A percentile compares a stretch with the other conserved stretches of the same genome.
Evolutionary conservation across 2,329 filamentous ascomycete genomes (phyloP).

Genomic region (Ophiostoma ulmi): DNA sequence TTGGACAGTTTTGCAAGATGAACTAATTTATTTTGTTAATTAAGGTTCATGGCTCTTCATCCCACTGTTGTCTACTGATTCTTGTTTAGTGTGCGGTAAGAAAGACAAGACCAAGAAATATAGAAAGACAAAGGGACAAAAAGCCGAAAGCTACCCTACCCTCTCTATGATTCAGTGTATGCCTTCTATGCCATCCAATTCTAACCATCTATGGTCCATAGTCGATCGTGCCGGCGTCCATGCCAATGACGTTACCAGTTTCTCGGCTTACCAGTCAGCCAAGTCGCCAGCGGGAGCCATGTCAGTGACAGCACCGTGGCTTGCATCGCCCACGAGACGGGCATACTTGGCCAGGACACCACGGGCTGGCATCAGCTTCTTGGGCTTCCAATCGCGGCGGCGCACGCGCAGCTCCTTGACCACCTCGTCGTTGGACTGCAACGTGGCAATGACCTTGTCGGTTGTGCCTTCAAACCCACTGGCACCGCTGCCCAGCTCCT

Average conservation of each 20-base stretch:
- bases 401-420: constrained; percentile 57
- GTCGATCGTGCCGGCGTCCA: neutral
- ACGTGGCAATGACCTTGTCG: constrained; percentile 18
- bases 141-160: neutral
- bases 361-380: constrained; percentile 66
- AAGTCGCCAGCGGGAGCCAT: constrained; percentile 30
- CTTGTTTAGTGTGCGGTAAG: neutral
- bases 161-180: constrained; percentile 5
- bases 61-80: neutral
- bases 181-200: neutral
- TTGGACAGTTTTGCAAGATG: neutral
- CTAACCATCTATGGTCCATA: neutral
- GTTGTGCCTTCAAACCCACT: neutral
- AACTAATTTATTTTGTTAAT: neutral
- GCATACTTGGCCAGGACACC: constrained; percentile 90
- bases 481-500: constrained; percentile 37
- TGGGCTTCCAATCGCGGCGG: constrained; percentile 59
- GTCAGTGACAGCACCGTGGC: constrained; percentile 86
- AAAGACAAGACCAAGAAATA: neutral
- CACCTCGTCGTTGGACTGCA: constrained; percentile 26
- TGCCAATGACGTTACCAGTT: neutral
- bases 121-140: neutral
- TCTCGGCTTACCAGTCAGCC: constrained; percentile 19
- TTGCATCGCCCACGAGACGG: constrained; percentile 80
- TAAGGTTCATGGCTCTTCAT: neutral